A percentile compares a stretch with the other conserved stretches of the same genome.
Conservation (phyloP, 139 green algal genomes). For the Closterium sp. region DNA sequence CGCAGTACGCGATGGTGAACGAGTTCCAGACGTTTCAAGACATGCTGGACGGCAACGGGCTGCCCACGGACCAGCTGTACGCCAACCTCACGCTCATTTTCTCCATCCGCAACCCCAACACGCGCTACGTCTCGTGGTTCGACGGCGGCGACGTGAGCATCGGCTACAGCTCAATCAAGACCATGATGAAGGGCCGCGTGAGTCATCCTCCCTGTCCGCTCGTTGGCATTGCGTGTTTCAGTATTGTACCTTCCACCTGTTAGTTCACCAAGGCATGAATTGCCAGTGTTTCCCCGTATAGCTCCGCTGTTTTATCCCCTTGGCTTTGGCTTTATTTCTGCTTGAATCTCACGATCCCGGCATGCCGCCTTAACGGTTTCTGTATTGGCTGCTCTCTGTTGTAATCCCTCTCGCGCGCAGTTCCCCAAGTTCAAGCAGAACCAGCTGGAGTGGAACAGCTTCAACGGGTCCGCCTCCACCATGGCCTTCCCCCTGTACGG, state of each 20-base stretch:
- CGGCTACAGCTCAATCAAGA: slow-evolving; percentile 1
- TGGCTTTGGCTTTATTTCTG: no score
- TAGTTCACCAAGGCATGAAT: no score
- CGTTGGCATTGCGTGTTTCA: no score
- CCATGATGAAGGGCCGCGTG: background rate
- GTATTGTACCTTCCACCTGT: no score
- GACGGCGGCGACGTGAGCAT: background rate
- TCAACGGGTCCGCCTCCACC: background rate
- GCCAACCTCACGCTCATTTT: background rate
- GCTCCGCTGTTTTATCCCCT: no score
- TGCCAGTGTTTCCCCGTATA: no score
- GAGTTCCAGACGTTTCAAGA: background rate
- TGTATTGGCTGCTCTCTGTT: background rate
- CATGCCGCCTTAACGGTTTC: background rate
- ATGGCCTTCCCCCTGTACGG: background rate
- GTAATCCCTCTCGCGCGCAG: background rate
- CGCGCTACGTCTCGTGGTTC: background rate
- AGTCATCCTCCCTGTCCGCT: background rate
- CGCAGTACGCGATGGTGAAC: background rate
- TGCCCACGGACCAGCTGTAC: background rate
- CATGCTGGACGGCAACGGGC: background rate
- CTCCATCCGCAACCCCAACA: background rate
- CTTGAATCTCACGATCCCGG: no score
- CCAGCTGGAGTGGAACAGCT: background rate
- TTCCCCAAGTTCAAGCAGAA: background rate